Evolutionary conservation across 2,329 filamentous ascomycete species (phyloP).

Genomic region (Volutella citrinella): DNA sequence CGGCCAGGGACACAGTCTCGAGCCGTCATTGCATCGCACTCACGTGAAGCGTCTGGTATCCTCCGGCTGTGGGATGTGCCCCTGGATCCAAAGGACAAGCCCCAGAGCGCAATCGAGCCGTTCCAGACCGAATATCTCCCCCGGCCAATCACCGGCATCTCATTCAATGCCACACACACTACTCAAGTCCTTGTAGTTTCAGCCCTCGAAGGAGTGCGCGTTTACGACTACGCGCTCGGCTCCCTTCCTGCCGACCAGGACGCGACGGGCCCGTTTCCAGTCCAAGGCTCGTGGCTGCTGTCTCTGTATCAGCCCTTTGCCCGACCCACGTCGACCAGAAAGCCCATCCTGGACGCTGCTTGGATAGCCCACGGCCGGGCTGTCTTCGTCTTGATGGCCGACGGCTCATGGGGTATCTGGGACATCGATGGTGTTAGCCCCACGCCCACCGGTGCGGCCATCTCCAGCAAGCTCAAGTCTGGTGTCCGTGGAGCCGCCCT

Average conservation of each 20-base stretch:
- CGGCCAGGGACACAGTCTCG: conserved; percentile 34
- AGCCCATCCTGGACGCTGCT: conserved; percentile 58
- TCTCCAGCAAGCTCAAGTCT: conserved; percentile 49
- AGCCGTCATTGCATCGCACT: conserved; percentile 59
- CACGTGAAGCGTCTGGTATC: conserved; percentile 56
- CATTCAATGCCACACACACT: conserved; percentile 58
- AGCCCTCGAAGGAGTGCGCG: conserved; percentile 52
- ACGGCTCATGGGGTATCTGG: conserved; percentile 68
- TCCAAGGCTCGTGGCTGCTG: conserved; percentile 62
- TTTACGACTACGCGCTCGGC: conserved; percentile 59
- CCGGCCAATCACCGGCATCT: conserved; percentile 50
- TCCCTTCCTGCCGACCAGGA: conserved; percentile 51
- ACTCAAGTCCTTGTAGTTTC: conserved; percentile 58
- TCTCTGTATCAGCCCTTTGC: conserved; percentile 59
- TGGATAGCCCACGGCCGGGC: conserved; percentile 62
- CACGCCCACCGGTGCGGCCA: conserved; percentile 34
- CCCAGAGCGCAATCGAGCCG: conserved; percentile 36
- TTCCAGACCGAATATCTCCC: conserved; percentile 62
- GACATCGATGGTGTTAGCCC: conserved; percentile 59
- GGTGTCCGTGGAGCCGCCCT: conserved; percentile 56
- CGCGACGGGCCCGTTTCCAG: conserved; percentile 48
- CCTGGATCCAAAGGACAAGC: conserved; percentile 37
- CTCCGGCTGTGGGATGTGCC: conserved; percentile 58
- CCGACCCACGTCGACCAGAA: conserved; percentile 48
- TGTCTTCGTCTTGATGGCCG: conserved; percentile 55